Evolutionary conservation across 2,329 filamentous ascomycete genomes (phyloP), one percentile per base, ranked within the genome.

Genomic region (Hypoxylon sp.): DNA sequence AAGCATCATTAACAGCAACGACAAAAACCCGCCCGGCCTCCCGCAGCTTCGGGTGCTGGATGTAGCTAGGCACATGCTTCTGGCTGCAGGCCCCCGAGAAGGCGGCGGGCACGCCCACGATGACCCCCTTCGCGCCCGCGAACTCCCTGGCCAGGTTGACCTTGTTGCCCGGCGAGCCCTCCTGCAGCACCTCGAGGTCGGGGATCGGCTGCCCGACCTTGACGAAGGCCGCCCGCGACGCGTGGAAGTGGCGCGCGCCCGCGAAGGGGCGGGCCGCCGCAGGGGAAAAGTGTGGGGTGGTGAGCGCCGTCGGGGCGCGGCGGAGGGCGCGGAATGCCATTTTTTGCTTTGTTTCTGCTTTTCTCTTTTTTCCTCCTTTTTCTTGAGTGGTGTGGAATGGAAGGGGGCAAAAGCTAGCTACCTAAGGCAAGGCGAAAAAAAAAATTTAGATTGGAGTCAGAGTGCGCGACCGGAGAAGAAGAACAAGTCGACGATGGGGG

Each of bases 1-100:
- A 97, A 18, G 93, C 88, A 78, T 98, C 95, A 77, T 98, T 98
- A 76, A 97, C 94, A 14, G 92, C 89, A 60, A 98, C 89, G 40
- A 98, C 93, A 75, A 96, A 97, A 46, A 97, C 92, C 74, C 91
- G 85, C 50, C 93, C 94, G 28, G 92, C 93, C 65, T 90, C 84
- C 81, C 92, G 92, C 72, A 96, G 85, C 77, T 90, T 88, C 58
- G 90, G 85, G 76, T 93, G 91, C 75, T 88, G 89, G 79, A 97
- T 91, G 81, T 93, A 98, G 58, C 92, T 91, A 0, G 95, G 95
- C 46, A 98, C 84, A 77, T 98, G 95, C 67, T 78, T 82, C 74
- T 82, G 80, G 46, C 85, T 88, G 81, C 84, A 87, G 26, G 82
- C 83, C 24, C 81, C 80, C 1, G 84, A 86, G 80, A 93, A 95